A percentile compares a stretch with the other conserved stretches of the same genome.
Evolutionary conservation across 768 basidiomycete genomes (phyloP).

Genomic region (Naganishia antarctica): DNA sequence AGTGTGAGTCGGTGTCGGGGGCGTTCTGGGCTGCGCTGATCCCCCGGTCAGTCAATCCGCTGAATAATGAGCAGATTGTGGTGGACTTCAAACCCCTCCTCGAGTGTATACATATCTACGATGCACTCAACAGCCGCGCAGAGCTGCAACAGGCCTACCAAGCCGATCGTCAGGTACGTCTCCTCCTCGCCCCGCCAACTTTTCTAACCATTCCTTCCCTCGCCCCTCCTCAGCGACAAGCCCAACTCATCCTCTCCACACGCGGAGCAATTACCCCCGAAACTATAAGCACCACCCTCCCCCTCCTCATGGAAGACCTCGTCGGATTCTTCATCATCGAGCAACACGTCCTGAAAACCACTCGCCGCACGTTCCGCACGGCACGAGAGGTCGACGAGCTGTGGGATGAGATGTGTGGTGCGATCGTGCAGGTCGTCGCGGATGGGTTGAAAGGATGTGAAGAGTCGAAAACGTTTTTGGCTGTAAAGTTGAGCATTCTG

Average conservation of each 20-base stretch:
- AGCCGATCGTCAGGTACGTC: constrained; percentile 80
- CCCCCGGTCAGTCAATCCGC: constrained; percentile 65
- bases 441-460: constrained; percentile 66
- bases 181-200: too few species aligned
- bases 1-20: constrained; percentile 60
- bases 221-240: constrained; percentile 85
- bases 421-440: constrained; percentile 69
- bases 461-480: constrained; percentile 74
- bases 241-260: constrained; percentile 76
- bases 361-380: constrained; percentile 83
- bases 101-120: constrained; percentile 95
- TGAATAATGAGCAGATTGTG: constrained; percentile 80
- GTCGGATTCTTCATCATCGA: constrained; percentile 98
- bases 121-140: constrained; percentile 79
- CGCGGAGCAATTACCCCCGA: constrained; percentile 46
- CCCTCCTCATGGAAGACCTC: constrained; percentile 81
- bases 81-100: constrained; percentile 94
- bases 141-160: constrained; percentile 89
- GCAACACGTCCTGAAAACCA: constrained; percentile 80
- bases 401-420: constrained; percentile 78
- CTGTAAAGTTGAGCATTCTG: constrained; percentile 75
- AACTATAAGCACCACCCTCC: constrained; percentile 54
- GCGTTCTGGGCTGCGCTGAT: background rate
- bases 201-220: too few species aligned
- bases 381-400: constrained; percentile 86